phyloP scores from a whole-genome alignment of 2,329 filamentous ascomycete species.

The Lasiodiplodia citricola region DNA sequence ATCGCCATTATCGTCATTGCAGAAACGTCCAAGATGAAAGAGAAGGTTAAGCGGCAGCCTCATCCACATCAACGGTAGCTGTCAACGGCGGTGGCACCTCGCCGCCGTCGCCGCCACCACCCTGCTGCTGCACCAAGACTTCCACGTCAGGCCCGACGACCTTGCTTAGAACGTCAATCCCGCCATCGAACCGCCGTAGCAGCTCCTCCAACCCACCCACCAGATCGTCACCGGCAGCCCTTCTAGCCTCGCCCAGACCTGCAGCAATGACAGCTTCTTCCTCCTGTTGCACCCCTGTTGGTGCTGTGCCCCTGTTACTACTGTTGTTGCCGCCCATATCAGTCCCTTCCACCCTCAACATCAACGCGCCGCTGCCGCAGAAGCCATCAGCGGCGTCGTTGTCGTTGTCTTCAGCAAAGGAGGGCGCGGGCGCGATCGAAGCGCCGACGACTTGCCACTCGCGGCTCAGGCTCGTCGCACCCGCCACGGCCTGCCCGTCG shows the following conservation, averaged over 20 bases:
- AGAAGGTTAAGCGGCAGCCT: not conserved
- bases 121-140: not conserved
- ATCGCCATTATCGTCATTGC: not conserved
- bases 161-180: slow-evolving; percentile 41
- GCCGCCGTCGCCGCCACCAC: not conserved
- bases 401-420: slow-evolving; percentile 58
- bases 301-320: not conserved
- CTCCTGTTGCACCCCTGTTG: slow-evolving; percentile 28
- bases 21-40: not conserved
- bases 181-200: slow-evolving; percentile 43
- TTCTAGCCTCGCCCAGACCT: slow-evolving; percentile 36
- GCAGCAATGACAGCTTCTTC: not conserved
- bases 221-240: slow-evolving; percentile 40
- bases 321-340: slow-evolving; percentile 40
- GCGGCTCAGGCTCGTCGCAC: slow-evolving; percentile 73
- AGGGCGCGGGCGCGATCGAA: slow-evolving; percentile 64
- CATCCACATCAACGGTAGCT: not conserved
- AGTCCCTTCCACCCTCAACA: slow-evolving; percentile 67
- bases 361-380: slow-evolving; percentile 48
- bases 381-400: slow-evolving; percentile 21
- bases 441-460: slow-evolving; percentile 72
- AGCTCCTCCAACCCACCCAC: slow-evolving; percentile 45
- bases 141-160: slow-evolving; percentile 34
- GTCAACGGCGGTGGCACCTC: not conserved
- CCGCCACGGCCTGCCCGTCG: slow-evolving; percentile 61